Evolutionary conservation across 768 basidiomycete genomes (phyloP), one percentile per base, ranked within the genome.

Genomic region (Boletus sensibilis): DNA sequence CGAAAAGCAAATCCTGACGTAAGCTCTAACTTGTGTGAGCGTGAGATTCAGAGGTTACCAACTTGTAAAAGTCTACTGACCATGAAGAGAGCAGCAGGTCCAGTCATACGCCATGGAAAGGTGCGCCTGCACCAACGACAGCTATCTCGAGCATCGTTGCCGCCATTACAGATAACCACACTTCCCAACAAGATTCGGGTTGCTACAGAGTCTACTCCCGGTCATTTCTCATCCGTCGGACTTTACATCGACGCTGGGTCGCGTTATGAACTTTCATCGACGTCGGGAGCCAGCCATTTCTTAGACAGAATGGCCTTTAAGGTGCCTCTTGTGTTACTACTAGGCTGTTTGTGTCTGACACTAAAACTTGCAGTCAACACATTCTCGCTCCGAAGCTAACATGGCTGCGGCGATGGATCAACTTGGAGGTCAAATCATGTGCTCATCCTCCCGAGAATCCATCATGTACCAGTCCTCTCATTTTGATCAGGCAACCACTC

Each of bases 391-490:
- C 1, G 84, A 85, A 48, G 85, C 83, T 21, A 81, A 90, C 60
- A 95, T 98, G 88, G 82, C 87, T 5, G 76, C 77, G 4, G 87
- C 88, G 38, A 88, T 96, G 65, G 87, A 93, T 68, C 79, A 80
- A 4, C 80, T 96, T 34, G 95, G 96, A 39, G 93, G 94, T 16
- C 93, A 96, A 75, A 94, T 98, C 56, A 79, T 89, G 72, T 94
- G 90, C 67, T 87, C 93, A 18, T 91, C 93, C 18, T 88, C 93
- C 2, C 81, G 97, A 44, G 97, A 99, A 71, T 83, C 92, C 21
- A 94, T 98, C 68, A 92, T 97, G 90, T 99, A 98, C 70, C 97
- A 98, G 74, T 96, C 96, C 12, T 92, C 94, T 38, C 90, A 96
- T 70, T 95, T 94, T 67, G 86, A 93, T 62, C 78, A 85, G 58